These are phyloP conservation scores for Nakazawaea ambrosiae DNA, from an alignment of 805 yeast genomes.

Conservation along the genomic window DNA sequence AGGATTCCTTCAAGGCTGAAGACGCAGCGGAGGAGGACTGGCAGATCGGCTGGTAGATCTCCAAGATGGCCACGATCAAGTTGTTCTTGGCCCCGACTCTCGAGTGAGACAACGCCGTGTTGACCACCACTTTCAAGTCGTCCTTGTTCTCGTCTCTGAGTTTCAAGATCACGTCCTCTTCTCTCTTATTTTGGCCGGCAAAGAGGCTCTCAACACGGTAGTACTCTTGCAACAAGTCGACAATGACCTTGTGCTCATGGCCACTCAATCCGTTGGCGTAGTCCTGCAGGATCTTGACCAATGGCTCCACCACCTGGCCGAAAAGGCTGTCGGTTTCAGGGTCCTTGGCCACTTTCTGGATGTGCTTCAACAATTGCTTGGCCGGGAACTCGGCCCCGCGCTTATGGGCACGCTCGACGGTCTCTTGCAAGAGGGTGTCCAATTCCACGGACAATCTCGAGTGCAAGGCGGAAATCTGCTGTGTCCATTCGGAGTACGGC, in stretches of 20 bases:
- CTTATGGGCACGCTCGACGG: constrained; percentile 58
- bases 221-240: constrained; percentile 63
- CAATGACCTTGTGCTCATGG: constrained; percentile 77
- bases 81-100: constrained; percentile 91
- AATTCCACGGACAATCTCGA: constrained; percentile 78
- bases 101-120: constrained; percentile 78
- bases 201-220: constrained; percentile 73
- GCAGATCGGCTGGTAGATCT: constrained; percentile 72
- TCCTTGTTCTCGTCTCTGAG: constrained; percentile 85
- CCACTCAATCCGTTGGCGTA: constrained; percentile 72
- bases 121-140: constrained; percentile 65
- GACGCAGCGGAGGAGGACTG: constrained; percentile 61
- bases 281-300: constrained; percentile 59
- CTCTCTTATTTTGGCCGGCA: constrained; percentile 67
- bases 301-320: constrained; percentile 60
- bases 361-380: constrained; percentile 64
- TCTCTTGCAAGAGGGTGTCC: constrained; percentile 56
- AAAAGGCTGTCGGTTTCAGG: constrained; percentile 47
- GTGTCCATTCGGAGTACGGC: constrained; percentile 91
- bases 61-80: constrained; percentile 77
- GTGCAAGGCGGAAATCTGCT: constrained; percentile 83
- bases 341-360: constrained; percentile 53
- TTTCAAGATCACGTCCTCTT: constrained; percentile 81
- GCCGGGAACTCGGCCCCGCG: constrained; percentile 90
- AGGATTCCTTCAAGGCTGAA: constrained; percentile 61